Percentiles rank a stretch among this genome's conserved stretches.
Conservation (phyloP, 805 yeast species). For the Saccharomycopsis sp. region DNA sequence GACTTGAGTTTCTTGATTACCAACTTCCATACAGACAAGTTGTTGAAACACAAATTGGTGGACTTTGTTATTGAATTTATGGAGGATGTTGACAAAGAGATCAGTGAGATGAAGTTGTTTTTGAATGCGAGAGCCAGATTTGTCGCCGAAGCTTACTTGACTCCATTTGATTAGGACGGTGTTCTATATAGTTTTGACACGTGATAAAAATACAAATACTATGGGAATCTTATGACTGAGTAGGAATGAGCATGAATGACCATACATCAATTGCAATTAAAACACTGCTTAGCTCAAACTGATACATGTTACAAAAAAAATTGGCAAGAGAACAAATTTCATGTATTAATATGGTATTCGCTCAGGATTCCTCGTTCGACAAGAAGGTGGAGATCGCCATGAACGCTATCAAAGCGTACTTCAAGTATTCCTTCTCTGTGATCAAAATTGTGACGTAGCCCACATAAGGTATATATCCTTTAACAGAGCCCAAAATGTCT, state of each 20-base stretch:
- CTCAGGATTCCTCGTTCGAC: constrained; percentile 39
- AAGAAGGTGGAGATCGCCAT: constrained; percentile 66
- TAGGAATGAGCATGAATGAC: no score
- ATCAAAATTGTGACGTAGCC: constrained; percentile 90
- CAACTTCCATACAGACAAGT: constrained; percentile 88
- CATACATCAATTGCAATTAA: no score
- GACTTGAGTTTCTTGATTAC: constrained; percentile 92
- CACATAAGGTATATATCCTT: constrained; percentile 79
- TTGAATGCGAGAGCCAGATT: constrained; percentile 96
- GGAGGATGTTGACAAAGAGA: constrained; percentile 99
- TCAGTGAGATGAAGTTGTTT: constrained; percentile 95
- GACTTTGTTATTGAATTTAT: constrained; percentile 96
- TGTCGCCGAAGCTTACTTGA: constrained; percentile 91
- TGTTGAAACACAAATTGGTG: constrained; percentile 91
- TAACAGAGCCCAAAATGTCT: constrained; percentile 88
- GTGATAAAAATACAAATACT: neutral
- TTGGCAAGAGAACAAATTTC: neutral
- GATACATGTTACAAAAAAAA: neutral
- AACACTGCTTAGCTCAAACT: neutral
- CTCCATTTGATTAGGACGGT: constrained; percentile 63
- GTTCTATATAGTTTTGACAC: neutral
- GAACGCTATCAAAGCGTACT: constrained; percentile 67
- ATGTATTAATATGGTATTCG: no score
- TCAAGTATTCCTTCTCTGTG: constrained; percentile 81
- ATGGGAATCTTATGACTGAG: no score